Evolutionary conservation across 108 stramenopile genomes (phyloP), one percentile per base, ranked within the genome.

Genomic region (Skeletonema grethae): DNA sequence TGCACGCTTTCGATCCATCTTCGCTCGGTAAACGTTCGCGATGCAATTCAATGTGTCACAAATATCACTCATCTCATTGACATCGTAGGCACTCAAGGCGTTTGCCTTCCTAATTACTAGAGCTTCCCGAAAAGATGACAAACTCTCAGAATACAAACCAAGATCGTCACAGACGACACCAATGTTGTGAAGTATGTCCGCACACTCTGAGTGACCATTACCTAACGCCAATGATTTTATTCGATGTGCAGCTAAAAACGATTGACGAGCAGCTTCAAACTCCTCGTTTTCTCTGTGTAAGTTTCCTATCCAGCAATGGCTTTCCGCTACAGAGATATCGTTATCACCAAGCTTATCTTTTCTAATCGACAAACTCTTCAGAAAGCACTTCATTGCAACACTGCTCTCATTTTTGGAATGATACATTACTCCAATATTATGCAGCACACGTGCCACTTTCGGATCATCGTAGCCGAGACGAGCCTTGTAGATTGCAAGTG

Each of bases 271-370:
- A 32, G 74, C 79, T 4, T 67, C 53, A 22, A 67, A 70, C 29
- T 69, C 58, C 25, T 70, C 71, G 18, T 66, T 65, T 50, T 83
- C 82, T 57, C 85, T 65, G 57, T 86, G 72, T 15, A 86, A 76
- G 15, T 84, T 86, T 13, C 85, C 85, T n/a, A 86, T 77, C 85
- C 85, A 85, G 15, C 85, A 79, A 4, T 72, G 45, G 20, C 77
- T 85, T 22, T 85, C 82, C 7, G 85, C 82, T 57, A 82, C 78
- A 13, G 67, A 74, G n/a, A 74, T 30, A 7, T 85, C 80, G 10
- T 41, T 67, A 2, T 65, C 64, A 0, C 73, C 74, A 6, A 73
- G 61, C 56, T 45, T 8, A 41, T 64, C 13, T 38, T 67, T 32
- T 38, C 77, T 46, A 10, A 85, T 83, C 4, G 74, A 74, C 20